Evolutionary conservation across 164 flowering plant genomes (phyloP).

Genomic region (Magnolia kwangsiensis): DNA sequence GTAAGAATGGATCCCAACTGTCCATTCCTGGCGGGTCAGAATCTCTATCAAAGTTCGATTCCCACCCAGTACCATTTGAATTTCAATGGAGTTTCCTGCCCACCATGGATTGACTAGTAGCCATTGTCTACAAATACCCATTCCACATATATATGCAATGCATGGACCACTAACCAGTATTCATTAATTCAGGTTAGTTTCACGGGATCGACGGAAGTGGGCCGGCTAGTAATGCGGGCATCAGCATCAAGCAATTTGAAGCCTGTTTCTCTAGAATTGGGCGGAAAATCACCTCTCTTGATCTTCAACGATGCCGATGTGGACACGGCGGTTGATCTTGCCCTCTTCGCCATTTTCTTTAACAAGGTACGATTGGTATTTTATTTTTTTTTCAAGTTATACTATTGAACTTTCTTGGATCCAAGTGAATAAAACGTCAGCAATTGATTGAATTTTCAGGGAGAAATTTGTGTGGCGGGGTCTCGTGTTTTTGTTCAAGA

Average conservation of each 20-base stretch:
- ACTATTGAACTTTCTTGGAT: neutral
- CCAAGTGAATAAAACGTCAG: neutral
- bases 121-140: too few relatives aligned
- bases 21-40: too few relatives aligned
- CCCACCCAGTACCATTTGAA: too few relatives aligned
- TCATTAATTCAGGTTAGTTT: slow-evolving; percentile 53
- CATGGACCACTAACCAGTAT: neutral
- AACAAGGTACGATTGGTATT: slow-evolving; percentile 47
- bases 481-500: slow-evolving; percentile 83
- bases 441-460: slow-evolving; percentile 37
- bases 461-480: slow-evolving; percentile 74
- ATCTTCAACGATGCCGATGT: slow-evolving; percentile 79
- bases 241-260: slow-evolving; percentile 85
- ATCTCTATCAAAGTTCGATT: too few relatives aligned
- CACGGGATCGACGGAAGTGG: slow-evolving; percentile 82
- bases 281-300: slow-evolving; percentile 86
- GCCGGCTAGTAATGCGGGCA: slow-evolving; percentile 63
- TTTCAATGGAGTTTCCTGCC: too few relatives aligned
- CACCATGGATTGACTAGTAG: too few relatives aligned
- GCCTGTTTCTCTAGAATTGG: slow-evolving; percentile 64
- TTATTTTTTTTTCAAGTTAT: too few relatives aligned
- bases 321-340: slow-evolving; percentile 57
- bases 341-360: slow-evolving; percentile 37
- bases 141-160: neutral
- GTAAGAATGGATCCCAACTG: too few relatives aligned